A percentile compares a stretch with the other conserved stretches of the same genome.
These are phyloP conservation scores for Anthostomella pinea DNA, from an alignment of 2,329 filamentous ascomycete species.

Conservation along the genomic window DNA sequence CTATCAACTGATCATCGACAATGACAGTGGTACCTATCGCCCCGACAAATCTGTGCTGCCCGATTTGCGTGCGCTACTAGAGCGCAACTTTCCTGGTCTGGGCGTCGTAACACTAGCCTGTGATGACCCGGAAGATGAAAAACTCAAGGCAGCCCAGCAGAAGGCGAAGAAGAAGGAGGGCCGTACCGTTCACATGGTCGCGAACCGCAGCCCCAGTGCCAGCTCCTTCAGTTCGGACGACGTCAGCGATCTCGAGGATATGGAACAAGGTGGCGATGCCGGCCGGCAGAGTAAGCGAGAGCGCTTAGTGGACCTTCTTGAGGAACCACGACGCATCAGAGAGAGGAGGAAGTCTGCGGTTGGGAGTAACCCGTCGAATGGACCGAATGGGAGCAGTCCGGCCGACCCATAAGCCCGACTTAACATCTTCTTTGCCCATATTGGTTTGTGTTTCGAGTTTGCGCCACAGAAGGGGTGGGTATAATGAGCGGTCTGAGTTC, in stretches of 20 bases:
- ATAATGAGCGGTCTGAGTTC: no score
- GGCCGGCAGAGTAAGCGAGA: slow-evolving; percentile 50
- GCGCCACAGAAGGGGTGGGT: no score
- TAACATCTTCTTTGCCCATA: no score
- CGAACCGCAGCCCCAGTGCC: slow-evolving; percentile 51
- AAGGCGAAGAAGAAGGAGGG: slow-evolving; percentile 68
- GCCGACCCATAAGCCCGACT: no score
- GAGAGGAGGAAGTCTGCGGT: no score
- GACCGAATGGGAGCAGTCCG: no score
- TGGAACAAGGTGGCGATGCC: slow-evolving; percentile 39
- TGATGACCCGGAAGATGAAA: slow-evolving; percentile 69
- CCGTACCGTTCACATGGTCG: slow-evolving; percentile 49
- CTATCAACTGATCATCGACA: slow-evolving; percentile 92
- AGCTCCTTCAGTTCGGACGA: slow-evolving; percentile 51
- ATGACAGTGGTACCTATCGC: slow-evolving; percentile 90
- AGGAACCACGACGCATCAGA: slow-evolving; percentile 48
- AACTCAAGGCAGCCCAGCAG: slow-evolving; percentile 74
- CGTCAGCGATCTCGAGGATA: slow-evolving; percentile 49
- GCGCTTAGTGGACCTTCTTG: slow-evolving; percentile 47
- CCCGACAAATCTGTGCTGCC: slow-evolving; percentile 77
- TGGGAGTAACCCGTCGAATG: no score
- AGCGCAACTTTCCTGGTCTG: slow-evolving; percentile 72
- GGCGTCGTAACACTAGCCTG: slow-evolving; percentile 73
- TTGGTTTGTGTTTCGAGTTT: no score
- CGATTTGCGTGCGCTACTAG: slow-evolving; percentile 66